Percentiles rank a stretch among this genome's conserved stretches.
phyloP scores from a whole-genome alignment of 352 stramenopile species.

The Globisporangium cystogenes region DNA sequence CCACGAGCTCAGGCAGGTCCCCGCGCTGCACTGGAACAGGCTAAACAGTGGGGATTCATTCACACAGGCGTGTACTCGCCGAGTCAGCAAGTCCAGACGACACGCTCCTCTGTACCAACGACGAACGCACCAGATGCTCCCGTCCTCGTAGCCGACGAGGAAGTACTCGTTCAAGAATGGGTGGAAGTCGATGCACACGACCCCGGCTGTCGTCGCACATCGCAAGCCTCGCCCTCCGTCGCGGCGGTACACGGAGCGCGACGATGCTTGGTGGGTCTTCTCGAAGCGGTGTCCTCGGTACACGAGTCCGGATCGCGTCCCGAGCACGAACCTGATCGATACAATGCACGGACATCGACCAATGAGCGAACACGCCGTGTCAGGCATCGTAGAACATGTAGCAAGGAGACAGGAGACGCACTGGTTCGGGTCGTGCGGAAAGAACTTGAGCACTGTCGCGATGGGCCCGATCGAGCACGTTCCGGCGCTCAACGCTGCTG shows the following conservation, averaged over 20 bases:
- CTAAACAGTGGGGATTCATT: too few species aligned
- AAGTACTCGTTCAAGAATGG: constrained; percentile 46
- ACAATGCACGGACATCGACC: too few species aligned
- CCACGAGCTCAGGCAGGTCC: constrained; percentile 39
- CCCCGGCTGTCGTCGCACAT: constrained; percentile 9
- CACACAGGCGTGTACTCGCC: too few species aligned
- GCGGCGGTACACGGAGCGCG: constrained; percentile 3
- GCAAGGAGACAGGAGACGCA: constrained; percentile 15
- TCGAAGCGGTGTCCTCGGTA: constrained; percentile 5
- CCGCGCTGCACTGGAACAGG: constrained; percentile 35
- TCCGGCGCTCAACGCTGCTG: neutral
- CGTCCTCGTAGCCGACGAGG: constrained; percentile 59
- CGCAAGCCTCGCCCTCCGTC: neutral
- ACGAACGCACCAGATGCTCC: constrained; percentile 30
- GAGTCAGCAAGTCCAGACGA: neutral
- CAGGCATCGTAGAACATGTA: too few species aligned
- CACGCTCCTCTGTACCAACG: too few species aligned
- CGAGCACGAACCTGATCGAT: constrained; percentile 37
- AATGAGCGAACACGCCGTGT: too few species aligned
- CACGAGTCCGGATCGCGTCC: constrained; percentile 27
- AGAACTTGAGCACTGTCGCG: constrained; percentile 40
- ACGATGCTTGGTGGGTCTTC: neutral
- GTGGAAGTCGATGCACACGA: constrained; percentile 50
- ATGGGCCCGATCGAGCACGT: constrained; percentile 31
- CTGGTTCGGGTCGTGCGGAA: constrained; percentile 53